Base-by-base conservation (phyloP, 1,284 basidiomycete species). In the Fomitiporia mediterranea region DNA sequence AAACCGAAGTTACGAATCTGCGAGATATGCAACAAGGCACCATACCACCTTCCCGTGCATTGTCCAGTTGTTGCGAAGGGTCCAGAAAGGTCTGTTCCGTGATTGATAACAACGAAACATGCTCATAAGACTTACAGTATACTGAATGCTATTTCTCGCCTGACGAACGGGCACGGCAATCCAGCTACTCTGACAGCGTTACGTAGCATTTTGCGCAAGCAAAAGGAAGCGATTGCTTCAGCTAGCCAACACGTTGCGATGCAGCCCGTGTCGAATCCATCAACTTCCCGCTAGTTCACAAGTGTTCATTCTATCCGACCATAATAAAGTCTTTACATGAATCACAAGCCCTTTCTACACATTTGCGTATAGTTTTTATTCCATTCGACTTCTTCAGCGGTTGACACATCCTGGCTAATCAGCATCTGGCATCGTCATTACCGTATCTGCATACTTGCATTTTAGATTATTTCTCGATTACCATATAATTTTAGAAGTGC, bases 11-110 rank as follows among this genome's bases (percentile, higher is more conserved):
- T 48, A 6, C 32, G 34, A 58, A 64, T 65, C 2, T 86, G 83
- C 58, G 65, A 69, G 5, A 69, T 83, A 32, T 86, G 84, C 56
- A 66, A 64, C 39, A 65, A 63, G 35, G 61, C 69, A 3, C 69
- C 74, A 34, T 65, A 69, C 42, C 83, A 84, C 63, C 60, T 74
- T 17, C 60, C 79, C 13, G 74, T 78, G 61, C 71, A 75, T 19
- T 87, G 85, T 65, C 76, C 80, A n/a, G 62, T 75, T 25, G 73
- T 82, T 3, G 61, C 60, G 7, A 67, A 70, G 58, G 83, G 83
- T 6, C 70, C 77, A 1, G 67, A 70, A 56, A 81, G 78, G 84
- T 85, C 60, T 43, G 69, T 53, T 35, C 47, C 4, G 11, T 23
- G 52, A 11, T 17, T 9, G 2, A 25, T 2, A 27, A 43, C 11